Conservation (phyloP, 2,329 filamentous ascomycete species). For the Lecanicillium sp. region DNA sequence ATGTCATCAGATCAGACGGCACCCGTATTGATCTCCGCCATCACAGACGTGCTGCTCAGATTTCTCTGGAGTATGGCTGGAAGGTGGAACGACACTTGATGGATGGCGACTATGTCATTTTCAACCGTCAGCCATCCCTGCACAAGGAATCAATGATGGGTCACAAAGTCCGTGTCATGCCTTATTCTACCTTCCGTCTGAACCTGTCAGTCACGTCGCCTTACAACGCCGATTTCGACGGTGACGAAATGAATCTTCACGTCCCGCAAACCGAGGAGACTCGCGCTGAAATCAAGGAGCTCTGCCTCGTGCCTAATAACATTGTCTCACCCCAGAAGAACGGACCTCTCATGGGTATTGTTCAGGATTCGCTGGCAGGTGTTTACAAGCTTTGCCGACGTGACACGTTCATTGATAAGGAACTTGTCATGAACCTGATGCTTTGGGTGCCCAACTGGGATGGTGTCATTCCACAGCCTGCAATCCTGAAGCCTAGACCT, state of each 20-base stretch:
- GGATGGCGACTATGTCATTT: slow-evolving; percentile 96
- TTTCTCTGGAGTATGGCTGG: slow-evolving; percentile 91
- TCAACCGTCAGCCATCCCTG: slow-evolving; percentile 97
- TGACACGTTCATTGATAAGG: slow-evolving; percentile 83
- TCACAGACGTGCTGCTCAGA: slow-evolving; percentile 78
- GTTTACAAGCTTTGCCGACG: slow-evolving; percentile 94
- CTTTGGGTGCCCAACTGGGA: slow-evolving; percentile 98
- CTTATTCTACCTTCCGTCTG: slow-evolving; percentile 95
- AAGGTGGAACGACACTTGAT: slow-evolving; percentile 97
- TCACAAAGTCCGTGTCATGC: slow-evolving; percentile 95
- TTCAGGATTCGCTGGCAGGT: slow-evolving; percentile 93
- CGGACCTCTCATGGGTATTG: slow-evolving; percentile 97
- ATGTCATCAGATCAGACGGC: slow-evolving; percentile 88
- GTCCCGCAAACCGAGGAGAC: slow-evolving; percentile 97
- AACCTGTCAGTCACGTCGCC: slow-evolving; percentile 97
- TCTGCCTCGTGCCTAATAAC: slow-evolving; percentile 96
- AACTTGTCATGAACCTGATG: slow-evolving; percentile 93
- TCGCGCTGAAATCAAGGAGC: slow-evolving; percentile 83
- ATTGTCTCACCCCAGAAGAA: slow-evolving; percentile 98
- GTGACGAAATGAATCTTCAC: slow-evolving; percentile 99
- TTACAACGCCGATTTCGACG: slow-evolving; percentile 99
- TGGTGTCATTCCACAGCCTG: slow-evolving; percentile 82
- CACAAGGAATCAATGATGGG: slow-evolving; percentile 99
- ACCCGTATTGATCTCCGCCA: slow-evolving; percentile 92
- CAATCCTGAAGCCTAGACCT: slow-evolving; percentile 86